Conservation (phyloP, 805 yeast genomes). For the Myxozyma geophila region DNA sequence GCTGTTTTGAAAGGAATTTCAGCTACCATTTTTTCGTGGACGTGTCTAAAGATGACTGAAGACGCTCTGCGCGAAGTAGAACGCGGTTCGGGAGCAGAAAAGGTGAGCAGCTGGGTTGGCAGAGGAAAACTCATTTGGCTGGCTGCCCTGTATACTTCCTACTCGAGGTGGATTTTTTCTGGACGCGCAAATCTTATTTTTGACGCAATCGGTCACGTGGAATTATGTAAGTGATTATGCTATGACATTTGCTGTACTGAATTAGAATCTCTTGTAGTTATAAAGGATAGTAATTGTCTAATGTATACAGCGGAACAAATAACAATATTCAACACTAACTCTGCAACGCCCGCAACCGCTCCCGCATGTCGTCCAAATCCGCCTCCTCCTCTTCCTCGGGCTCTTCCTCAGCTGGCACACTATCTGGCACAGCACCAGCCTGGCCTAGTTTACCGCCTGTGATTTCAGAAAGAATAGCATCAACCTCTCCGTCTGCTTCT, state of each 20-base stretch:
- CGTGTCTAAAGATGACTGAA: constrained; percentile 6
- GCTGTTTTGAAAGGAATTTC: constrained; percentile 7
- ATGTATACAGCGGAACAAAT: too few species aligned
- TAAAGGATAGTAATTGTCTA: too few species aligned
- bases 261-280: too few species aligned
- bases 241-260: too few species aligned
- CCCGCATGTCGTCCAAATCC: constrained; percentile 83
- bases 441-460: constrained; percentile 51
- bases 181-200: neutral
- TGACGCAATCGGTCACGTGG: constrained; percentile 7
- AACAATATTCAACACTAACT: constrained; percentile 43
- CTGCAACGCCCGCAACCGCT: constrained; percentile 83
- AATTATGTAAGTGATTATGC: neutral
- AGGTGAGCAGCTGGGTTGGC: constrained; percentile 3
- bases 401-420: constrained; percentile 45
- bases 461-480: constrained; percentile 59
- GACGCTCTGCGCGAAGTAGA: constrained; percentile 4
- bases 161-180: constrained; percentile 4
- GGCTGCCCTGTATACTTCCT: neutral
- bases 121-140: constrained; percentile 12
- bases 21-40: constrained; percentile 15
- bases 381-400: constrained; percentile 65
- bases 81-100: constrained; percentile 16
- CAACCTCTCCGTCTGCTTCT: constrained; percentile 65
- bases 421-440: constrained; percentile 47